Percentiles rank a stretch among this genome's conserved stretches.
These are phyloP conservation scores for Globisporangium paddicum DNA, from an alignment of 352 stramenopile genomes.

Conservation along the genomic window DNA sequence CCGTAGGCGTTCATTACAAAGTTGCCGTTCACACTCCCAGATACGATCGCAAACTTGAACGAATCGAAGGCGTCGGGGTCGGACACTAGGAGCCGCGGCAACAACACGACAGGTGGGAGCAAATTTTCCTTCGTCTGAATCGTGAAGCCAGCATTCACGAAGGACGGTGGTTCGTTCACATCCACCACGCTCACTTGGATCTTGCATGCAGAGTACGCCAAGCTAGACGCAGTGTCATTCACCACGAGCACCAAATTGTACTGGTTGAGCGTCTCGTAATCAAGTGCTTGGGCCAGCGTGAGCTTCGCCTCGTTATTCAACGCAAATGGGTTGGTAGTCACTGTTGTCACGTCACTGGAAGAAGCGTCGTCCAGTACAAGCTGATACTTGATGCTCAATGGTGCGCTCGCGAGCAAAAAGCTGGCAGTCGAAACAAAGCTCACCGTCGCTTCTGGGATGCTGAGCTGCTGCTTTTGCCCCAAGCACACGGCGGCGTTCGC, in stretches of 20 bases:
- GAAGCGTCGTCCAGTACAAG: neutral
- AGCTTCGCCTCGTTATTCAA: slow-evolving; percentile 16
- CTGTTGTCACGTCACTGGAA: neutral
- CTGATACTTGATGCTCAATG: slow-evolving; percentile 7
- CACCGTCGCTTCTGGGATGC: slow-evolving; percentile 27
- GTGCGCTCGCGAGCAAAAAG: slow-evolving; percentile 26
- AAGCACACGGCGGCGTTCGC: slow-evolving; percentile 25
- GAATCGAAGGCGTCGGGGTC: slow-evolving; percentile 50
- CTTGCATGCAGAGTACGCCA: slow-evolving; percentile 21
- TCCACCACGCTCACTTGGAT: slow-evolving; percentile 42
- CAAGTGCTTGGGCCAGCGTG: slow-evolving; percentile 16
- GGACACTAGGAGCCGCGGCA: slow-evolving; percentile 17
- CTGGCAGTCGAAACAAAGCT: slow-evolving; percentile 25
- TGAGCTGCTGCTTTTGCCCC: slow-evolving; percentile 26
- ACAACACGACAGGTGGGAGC: slow-evolving; percentile 25
- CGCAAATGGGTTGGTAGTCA: neutral
- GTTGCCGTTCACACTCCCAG: slow-evolving; percentile 15
- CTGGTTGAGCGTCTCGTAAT: slow-evolving; percentile 22
- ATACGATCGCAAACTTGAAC: slow-evolving; percentile 32
- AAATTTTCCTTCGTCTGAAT: slow-evolving; percentile 36
- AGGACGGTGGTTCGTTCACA: slow-evolving; percentile 40
- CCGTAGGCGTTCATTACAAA: slow-evolving; percentile 47
- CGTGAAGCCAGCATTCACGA: slow-evolving; percentile 20
- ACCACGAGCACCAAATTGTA: slow-evolving; percentile 21
- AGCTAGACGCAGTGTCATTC: slow-evolving; percentile 11